Conservation (phyloP, 345 rosid species). For the Populus ilicifolia region DNA sequence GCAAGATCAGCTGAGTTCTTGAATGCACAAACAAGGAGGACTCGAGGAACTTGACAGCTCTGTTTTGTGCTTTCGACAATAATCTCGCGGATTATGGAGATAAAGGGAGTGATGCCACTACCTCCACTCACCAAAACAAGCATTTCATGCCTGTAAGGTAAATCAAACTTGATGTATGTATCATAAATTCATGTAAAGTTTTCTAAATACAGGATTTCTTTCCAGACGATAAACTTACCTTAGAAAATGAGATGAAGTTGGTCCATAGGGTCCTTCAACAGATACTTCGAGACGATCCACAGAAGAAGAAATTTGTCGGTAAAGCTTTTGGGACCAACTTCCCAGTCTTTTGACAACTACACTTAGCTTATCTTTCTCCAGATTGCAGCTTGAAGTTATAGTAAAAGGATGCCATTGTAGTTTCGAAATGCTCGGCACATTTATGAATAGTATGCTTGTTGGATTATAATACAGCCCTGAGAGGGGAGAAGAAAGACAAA, state of each 20-base stretch:
- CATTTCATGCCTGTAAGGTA: constrained; percentile 17
- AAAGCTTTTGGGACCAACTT: constrained; percentile 24
- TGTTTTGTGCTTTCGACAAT: constrained; percentile 11
- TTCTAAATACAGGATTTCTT: neutral
- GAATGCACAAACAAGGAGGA: constrained; percentile 23
- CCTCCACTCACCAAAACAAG: constrained; percentile 27
- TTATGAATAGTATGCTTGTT: constrained; percentile 19
- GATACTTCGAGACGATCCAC: constrained; percentile 16
- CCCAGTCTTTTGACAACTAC: constrained; percentile 12
- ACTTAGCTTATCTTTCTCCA: constrained; percentile 14
- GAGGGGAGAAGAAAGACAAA: neutral
- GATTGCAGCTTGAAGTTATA: constrained; percentile 17
- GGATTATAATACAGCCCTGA: constrained; percentile 26
- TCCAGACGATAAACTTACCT: constrained; percentile 7
- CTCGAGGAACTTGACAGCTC: neutral
- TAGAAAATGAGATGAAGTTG: constrained; percentile 21
- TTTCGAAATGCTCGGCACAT: constrained; percentile 21
- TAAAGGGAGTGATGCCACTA: constrained; percentile 24
- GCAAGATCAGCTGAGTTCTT: constrained; percentile 19
- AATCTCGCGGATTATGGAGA: constrained; percentile 28
- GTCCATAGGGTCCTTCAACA: constrained; percentile 32
- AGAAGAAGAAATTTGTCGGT: constrained; percentile 2
- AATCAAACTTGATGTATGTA: neutral
- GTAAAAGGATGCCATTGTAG: constrained; percentile 32
- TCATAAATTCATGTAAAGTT: neutral